phyloP scores from a whole-genome alignment of 169 alveolate species.

The Plasmodium sp. region DNA sequence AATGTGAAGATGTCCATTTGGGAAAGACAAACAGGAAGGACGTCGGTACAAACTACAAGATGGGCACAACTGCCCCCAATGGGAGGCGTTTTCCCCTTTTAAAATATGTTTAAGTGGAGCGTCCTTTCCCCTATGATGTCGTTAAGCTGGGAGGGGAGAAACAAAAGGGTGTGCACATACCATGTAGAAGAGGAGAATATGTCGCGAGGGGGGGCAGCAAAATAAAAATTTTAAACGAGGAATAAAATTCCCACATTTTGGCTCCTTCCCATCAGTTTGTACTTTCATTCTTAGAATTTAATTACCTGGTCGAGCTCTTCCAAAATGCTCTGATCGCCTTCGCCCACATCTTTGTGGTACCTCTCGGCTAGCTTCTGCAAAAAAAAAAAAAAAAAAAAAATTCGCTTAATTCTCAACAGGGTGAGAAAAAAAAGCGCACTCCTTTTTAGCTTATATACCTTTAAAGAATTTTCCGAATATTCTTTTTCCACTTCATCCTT shows the following conservation, averaged over 20 bases:
- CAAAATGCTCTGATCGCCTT: constrained; percentile 28
- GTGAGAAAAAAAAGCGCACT: background rate
- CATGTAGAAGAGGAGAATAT: background rate
- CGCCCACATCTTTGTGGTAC: constrained; percentile 44
- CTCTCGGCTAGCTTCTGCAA: constrained; percentile 62
- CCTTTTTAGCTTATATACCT: background rate
- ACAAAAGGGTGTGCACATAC: background rate
- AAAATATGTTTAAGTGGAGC: constrained; percentile 33
- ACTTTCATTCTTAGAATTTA: background rate
- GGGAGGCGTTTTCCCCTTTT: background rate
- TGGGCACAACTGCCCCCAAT: background rate
- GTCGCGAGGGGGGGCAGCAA: background rate
- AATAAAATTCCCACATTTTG: background rate
- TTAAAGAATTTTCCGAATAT: constrained; percentile 42
- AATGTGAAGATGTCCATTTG: background rate
- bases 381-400: background rate
- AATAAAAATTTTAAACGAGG: background rate
- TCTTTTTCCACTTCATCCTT: constrained; percentile 8
- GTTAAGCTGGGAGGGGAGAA: constrained; percentile 9
- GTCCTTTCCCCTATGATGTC: constrained; percentile 43
- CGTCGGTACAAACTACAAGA: background rate
- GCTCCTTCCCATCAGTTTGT: background rate
- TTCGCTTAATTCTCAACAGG: background rate
- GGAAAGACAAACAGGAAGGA: background rate
- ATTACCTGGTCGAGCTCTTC: constrained; percentile 73